These are phyloP conservation scores for Pseudocercospora cruenta DNA, from an alignment of 2,329 filamentous ascomycete genomes.

Conservation along the genomic window DNA sequence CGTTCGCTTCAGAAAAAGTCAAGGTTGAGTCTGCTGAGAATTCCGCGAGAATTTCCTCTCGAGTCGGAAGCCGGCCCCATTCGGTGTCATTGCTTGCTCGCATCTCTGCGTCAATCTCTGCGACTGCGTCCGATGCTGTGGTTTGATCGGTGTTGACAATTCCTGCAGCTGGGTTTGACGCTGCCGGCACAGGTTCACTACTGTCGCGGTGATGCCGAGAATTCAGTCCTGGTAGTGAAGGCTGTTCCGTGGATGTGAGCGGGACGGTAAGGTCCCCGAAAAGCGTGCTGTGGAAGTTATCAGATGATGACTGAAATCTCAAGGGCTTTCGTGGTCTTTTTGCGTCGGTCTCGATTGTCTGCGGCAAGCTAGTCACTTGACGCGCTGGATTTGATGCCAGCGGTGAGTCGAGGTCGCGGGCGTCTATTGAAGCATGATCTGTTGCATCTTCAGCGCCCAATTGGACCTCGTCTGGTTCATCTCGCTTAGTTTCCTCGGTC, in stretches of 20 bases:
- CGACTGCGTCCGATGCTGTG: neutral
- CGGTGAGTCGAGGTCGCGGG: neutral
- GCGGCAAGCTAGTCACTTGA: neutral
- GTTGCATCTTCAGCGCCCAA: neutral
- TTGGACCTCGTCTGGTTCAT: neutral
- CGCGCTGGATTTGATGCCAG: neutral
- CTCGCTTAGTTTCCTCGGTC: neutral
- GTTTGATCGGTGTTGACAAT: neutral
- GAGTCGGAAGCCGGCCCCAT: neutral
- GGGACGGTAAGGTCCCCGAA: neutral
- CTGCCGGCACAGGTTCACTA: neutral
- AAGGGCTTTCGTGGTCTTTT: neutral
- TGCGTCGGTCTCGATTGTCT: neutral
- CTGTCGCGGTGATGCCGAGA: neutral
- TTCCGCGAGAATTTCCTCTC: neutral
- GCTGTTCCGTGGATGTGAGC: neutral
- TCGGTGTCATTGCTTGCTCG: neutral
- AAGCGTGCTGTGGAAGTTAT: neutral
- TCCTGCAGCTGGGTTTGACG: neutral
- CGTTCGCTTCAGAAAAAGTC: neutral
- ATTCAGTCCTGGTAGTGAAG: neutral
- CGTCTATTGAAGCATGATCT: neutral
- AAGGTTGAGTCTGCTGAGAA: neutral
- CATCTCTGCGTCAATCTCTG: neutral
- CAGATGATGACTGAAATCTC: neutral